Base-by-base conservation (phyloP, 106 monocot species). In the Dendrobium nobile region DNA sequence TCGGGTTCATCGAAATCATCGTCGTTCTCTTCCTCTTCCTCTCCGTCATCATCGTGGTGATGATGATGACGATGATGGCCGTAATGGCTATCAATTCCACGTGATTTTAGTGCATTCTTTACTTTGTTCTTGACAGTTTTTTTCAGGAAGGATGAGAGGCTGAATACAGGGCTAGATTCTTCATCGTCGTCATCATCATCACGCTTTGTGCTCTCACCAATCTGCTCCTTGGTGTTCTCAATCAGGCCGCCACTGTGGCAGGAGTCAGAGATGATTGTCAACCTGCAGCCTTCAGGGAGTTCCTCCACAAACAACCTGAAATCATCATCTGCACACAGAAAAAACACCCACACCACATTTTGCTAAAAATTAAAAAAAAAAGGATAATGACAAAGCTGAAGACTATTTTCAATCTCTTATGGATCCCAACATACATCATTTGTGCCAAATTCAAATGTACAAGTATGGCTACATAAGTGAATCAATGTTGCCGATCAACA, bases 171-270 rank as follows among this genome's bases (percentile, higher is more conserved):
- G 70, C 70, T 33, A 11, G 70, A 70, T 70, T 17, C 37, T 0
- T 70, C 70, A 28, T 78, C 82, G 3, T 85, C 80, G 9, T 82
- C 79, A 15, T 79, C 74, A 11, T 73, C 73, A 7, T 74, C 80
- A 18, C 42, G 43, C 67, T 74, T 90, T 1, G 88, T 92, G 85
- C 97, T 98, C 83, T 98, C 90, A 2, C 97, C 97, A 3, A 98
- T 98, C 82, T 98, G 97, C 77, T 98, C 97, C 82, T 98, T 92
- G 54, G 87, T 54, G 40, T 88, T 79, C 64, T 94, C 88, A n/a
- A 98, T 89, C 28, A 98, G 86, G 24, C 97, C 97, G 16, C 97
- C 97, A 42, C 97, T 98, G 84, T 98, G 97, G 85, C 97, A 98
- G 20, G 97, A 98, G 67, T 98, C 97, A 2, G 97, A 94, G 16